These are phyloP conservation scores for Solanum chiquidenum DNA, from an alignment of 257 asterid species.

Conservation along the genomic window DNA sequence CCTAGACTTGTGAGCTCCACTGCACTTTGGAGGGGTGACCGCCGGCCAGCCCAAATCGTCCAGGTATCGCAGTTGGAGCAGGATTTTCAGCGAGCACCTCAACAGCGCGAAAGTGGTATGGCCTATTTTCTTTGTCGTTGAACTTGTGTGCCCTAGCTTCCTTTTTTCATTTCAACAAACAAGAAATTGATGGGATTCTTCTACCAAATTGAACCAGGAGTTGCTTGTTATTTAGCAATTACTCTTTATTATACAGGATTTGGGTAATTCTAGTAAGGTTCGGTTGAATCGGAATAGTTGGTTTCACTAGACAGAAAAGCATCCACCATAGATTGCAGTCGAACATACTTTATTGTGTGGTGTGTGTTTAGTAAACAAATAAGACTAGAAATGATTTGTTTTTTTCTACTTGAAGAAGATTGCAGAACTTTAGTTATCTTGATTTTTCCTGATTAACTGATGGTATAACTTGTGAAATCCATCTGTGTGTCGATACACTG, in stretches of 20 bases:
- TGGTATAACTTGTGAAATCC: background rate
- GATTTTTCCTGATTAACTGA: background rate
- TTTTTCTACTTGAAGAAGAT: background rate
- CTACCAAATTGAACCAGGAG: background rate
- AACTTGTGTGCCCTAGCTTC: background rate
- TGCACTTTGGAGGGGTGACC: no score
- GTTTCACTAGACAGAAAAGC: background rate
- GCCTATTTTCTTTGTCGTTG: background rate
- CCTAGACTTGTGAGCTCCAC: no score
- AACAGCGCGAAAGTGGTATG: conserved; percentile 52
- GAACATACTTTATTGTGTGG: background rate
- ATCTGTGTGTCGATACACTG: background rate
- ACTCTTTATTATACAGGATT: no score
- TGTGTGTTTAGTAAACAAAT: background rate
- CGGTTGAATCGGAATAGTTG: background rate
- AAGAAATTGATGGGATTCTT: background rate
- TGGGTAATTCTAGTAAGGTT: background rate
- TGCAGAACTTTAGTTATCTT: background rate
- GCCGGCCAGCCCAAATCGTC: background rate
- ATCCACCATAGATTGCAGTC: background rate
- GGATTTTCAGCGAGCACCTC: background rate
- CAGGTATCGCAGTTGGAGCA: background rate
- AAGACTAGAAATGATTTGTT: background rate
- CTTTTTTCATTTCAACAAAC: background rate
- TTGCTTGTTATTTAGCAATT: no score